Conservation (phyloP, 148 eudicot genomes). For the Rhododendron henanense region DNA sequence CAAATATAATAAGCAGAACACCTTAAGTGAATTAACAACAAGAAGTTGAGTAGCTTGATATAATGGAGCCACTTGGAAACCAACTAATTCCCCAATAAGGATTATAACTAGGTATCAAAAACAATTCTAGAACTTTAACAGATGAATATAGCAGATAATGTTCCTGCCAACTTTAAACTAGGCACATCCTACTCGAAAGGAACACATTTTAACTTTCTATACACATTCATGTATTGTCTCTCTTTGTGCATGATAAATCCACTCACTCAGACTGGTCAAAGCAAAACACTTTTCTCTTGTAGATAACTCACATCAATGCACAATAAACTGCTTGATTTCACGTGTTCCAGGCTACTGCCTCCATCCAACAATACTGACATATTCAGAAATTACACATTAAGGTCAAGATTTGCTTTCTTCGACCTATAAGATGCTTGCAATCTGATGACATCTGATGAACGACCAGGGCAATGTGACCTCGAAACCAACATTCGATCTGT, state of each 20-base stretch:
- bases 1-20: background rate
- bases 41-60: background rate
- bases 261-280: background rate
- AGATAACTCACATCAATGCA: background rate
- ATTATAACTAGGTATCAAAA: background rate
- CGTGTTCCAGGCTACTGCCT: background rate
- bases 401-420: background rate
- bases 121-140: background rate
- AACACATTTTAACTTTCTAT: background rate
- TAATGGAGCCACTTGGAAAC: background rate
- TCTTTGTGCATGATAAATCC: background rate
- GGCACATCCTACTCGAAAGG: background rate
- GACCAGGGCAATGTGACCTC: background rate
- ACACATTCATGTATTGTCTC: background rate
- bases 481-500: background rate
- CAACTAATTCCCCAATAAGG: background rate
- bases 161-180: background rate
- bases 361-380: background rate
- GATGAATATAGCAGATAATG: background rate
- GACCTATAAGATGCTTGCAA: background rate
- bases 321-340: background rate
- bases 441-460: background rate
- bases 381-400: background rate
- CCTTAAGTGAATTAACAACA: background rate
- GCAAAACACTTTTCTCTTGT: background rate